These are phyloP conservation scores for Pseudocercospora vitis DNA, from an alignment of 2,329 filamentous ascomycete species.

Conservation along the genomic window DNA sequence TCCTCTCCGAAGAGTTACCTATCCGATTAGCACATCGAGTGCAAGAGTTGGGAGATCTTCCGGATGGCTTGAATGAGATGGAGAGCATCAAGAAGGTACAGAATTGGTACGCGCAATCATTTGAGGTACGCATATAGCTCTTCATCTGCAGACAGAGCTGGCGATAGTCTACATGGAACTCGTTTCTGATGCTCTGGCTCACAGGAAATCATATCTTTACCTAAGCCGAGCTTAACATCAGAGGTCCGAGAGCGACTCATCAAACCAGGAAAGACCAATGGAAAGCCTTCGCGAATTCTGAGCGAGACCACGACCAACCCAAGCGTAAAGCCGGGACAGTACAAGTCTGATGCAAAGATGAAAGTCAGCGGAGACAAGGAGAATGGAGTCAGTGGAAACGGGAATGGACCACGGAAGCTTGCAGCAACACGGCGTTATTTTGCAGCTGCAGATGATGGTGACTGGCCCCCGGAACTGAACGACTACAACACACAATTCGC, in stretches of 20 bases:
- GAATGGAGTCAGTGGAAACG: constrained; percentile 51
- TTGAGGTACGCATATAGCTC: constrained; percentile 68
- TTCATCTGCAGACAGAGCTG: neutral
- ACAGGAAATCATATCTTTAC: constrained; percentile 87
- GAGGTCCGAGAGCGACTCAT: constrained; percentile 80
- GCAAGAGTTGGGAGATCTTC: constrained; percentile 85
- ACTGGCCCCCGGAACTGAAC: constrained; percentile 92
- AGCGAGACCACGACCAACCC: constrained; percentile 86
- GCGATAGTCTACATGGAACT: neutral
- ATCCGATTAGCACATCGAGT: constrained; percentile 96
- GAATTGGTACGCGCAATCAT: constrained; percentile 99
- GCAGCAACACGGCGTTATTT: constrained; percentile 71
- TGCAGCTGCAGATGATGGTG: constrained; percentile 76
- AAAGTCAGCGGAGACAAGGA: constrained; percentile 47
- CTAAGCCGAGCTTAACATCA: constrained; percentile 71
- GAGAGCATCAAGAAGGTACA: constrained; percentile 91
- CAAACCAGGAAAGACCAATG: constrained; percentile 60
- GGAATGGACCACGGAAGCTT: constrained; percentile 49
- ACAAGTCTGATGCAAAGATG: constrained; percentile 59
- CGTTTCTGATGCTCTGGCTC: constrained; percentile 11
- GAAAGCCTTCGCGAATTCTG: constrained; percentile 65
- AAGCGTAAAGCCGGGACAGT: constrained; percentile 81
- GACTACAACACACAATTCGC: constrained; percentile 93
- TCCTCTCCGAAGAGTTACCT: constrained; percentile 95
- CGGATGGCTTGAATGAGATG: constrained; percentile 97